These are phyloP conservation scores for Cryptosporidium sp. DNA, from an alignment of 169 alveolate genomes.

Conservation along the genomic window DNA sequence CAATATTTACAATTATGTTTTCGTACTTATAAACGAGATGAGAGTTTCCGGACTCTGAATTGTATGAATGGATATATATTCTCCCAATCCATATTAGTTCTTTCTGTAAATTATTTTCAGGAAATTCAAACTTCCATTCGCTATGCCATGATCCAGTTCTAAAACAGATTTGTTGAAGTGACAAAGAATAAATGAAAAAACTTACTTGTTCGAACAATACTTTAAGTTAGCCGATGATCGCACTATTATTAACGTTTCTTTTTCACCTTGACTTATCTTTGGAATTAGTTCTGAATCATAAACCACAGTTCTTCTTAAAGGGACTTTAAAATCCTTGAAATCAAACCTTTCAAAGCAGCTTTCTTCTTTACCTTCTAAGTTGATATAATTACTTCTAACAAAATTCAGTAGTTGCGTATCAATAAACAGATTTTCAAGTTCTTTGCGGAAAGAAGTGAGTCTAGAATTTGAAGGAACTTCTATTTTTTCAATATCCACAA, in stretches of 20 bases:
- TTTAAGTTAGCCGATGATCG: constrained; percentile 45
- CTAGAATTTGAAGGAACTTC: not conserved
- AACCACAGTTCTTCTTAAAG: constrained; percentile 60
- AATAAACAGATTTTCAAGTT: constrained; percentile 34
- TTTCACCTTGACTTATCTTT: constrained; percentile 13
- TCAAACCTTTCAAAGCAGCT: constrained; percentile 2
- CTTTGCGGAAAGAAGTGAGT: not conserved
- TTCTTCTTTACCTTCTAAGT: not conserved
- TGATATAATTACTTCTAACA: not conserved
- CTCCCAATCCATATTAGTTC: constrained; percentile 35
- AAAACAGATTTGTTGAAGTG: not conserved
- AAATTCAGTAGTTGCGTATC: constrained; percentile 24
- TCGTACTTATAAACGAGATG: constrained; percentile 37
- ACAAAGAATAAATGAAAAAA: not conserved
- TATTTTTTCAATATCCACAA: constrained; percentile 56
- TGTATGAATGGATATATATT: constrained; percentile 21
- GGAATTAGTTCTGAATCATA: constrained; percentile 56
- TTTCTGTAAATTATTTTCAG: constrained; percentile 8
- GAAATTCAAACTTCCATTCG: constrained; percentile 62
- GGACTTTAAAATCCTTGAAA: constrained; percentile 35
- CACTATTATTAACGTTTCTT: constrained; percentile 34
- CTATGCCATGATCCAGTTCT: constrained; percentile 70
- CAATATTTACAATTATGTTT: constrained; percentile 3
- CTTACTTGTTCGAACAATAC: constrained; percentile 46
- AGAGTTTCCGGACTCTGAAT: constrained; percentile 57